A percentile compares a stretch with the other conserved stretches of the same genome.
These are phyloP conservation scores for Gentiana dahurica DNA, from an alignment of 257 asterid species.

Conservation along the genomic window DNA sequence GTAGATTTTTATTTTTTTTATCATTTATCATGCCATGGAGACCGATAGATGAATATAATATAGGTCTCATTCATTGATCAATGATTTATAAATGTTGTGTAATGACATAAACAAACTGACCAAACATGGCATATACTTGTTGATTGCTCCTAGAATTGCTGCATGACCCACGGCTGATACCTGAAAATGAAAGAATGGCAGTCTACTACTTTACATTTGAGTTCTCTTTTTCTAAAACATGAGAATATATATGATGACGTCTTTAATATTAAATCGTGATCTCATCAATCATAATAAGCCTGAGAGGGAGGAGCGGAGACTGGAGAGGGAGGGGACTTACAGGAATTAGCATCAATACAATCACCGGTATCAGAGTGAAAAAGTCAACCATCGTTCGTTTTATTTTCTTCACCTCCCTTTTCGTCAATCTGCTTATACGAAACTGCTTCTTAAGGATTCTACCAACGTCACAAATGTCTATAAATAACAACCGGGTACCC, in stretches of 20 bases:
- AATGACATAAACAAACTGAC: slow-evolving; percentile 15
- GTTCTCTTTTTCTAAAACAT: neutral
- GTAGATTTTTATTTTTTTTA: too few species aligned
- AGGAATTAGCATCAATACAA: slow-evolving; percentile 70
- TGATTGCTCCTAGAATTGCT: slow-evolving; percentile 75
- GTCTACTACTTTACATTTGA: neutral
- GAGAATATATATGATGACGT: neutral
- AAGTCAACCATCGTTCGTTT: slow-evolving; percentile 42
- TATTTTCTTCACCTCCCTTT: slow-evolving; percentile 55
- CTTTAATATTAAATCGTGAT: neutral
- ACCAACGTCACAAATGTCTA: slow-evolving; percentile 36
- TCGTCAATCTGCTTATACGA: slow-evolving; percentile 38
- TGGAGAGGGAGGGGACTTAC: slow-evolving; percentile 26
- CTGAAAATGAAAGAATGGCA: slow-evolving; percentile 22
- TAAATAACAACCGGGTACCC: slow-evolving; percentile 60
- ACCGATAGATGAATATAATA: too few species aligned
- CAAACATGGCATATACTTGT: slow-evolving; percentile 57
- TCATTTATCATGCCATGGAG: too few species aligned
- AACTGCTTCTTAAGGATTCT: slow-evolving; percentile 33
- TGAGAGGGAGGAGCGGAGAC: too few species aligned
- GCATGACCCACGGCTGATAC: slow-evolving; percentile 86
- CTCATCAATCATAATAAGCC: too few species aligned
- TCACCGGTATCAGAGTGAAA: slow-evolving; percentile 59
- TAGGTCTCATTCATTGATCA: too few species aligned
- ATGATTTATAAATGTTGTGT: too few species aligned